Conservation (phyloP, 768 basidiomycete species). For the Lentinula guzmanii region DNA sequence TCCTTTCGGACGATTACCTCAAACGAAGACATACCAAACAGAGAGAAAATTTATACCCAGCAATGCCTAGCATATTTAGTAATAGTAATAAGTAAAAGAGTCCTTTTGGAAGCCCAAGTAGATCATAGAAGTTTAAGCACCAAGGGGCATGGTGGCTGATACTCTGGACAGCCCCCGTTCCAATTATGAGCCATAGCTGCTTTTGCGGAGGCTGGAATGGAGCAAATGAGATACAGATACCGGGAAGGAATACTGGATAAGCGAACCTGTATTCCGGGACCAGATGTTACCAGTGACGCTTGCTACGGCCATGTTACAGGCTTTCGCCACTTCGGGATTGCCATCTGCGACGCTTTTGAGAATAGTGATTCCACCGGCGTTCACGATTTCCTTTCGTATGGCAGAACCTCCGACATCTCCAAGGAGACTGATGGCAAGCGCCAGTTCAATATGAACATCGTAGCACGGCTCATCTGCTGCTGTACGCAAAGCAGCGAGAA, state of each 20-base stretch:
- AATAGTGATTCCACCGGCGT: conserved; percentile 20
- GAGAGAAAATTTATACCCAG: too few relatives aligned
- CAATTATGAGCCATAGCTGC: conserved; percentile 12
- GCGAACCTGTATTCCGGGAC: conserved; percentile 18
- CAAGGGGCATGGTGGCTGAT: conserved; percentile 9
- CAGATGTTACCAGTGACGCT: conserved; percentile 20
- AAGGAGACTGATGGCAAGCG: conserved; percentile 19
- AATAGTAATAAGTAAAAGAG: too few relatives aligned
- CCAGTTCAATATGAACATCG: conserved; percentile 19
- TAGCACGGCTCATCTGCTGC: conserved; percentile 17
- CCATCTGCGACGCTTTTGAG: conserved; percentile 14
- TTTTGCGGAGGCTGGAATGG: conserved; percentile 9
- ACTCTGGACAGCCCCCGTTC: conserved; percentile 12
- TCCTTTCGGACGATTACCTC: too few relatives aligned
- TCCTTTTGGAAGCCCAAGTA: too few relatives aligned
- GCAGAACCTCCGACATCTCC: conserved; percentile 19
- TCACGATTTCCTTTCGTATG: conserved; percentile 22
- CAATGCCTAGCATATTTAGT: neutral
- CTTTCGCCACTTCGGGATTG: conserved; percentile 17
- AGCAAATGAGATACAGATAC: neutral
- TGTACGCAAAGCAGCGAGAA: conserved; percentile 19
- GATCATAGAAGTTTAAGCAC: neutral
- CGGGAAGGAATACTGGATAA: neutral
- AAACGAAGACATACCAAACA: too few relatives aligned
- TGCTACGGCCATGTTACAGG: conserved; percentile 18